phyloP scores from a whole-genome alignment of 2,329 filamentous ascomycete genomes.

The Orbilia blumenaviensis region DNA sequence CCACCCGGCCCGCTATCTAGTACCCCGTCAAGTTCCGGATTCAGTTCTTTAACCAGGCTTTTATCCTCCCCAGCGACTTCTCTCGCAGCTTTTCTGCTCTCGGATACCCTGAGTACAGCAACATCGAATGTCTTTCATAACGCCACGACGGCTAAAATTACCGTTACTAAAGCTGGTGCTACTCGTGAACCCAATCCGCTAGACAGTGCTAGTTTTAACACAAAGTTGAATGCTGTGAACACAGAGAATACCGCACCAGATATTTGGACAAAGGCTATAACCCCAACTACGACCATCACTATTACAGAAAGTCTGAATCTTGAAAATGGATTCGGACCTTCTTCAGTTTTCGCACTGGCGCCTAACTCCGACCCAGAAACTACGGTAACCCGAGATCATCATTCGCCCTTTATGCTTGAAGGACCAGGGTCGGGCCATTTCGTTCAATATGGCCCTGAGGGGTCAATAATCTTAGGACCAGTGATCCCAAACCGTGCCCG shows the following conservation, averaged over 20 bases:
- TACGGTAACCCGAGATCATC: background rate
- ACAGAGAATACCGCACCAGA: background rate
- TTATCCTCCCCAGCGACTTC: background rate
- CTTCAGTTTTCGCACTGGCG: background rate
- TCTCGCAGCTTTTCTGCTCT: background rate
- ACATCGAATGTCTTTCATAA: background rate
- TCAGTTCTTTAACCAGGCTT: too few species aligned
- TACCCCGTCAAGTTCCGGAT: too few species aligned
- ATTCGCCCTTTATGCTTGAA: constrained; percentile 23
- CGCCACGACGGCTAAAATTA: background rate
- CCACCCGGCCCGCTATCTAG: background rate
- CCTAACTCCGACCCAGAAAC: background rate
- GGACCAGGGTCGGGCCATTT: constrained; percentile 7
- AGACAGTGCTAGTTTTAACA: background rate
- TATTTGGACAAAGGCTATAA: too few species aligned
- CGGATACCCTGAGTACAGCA: background rate
- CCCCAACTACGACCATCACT: background rate
- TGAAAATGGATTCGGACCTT: background rate
- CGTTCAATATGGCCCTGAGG: constrained; percentile 20
- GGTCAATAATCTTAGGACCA: constrained; percentile 10
- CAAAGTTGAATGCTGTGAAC: background rate
- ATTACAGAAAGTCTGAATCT: background rate
- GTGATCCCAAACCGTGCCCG: background rate
- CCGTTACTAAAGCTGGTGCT: background rate
- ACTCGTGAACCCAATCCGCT: background rate